Conservation (phyloP, 306 rosid genomes). For the Trichosanthes truncata region DNA sequence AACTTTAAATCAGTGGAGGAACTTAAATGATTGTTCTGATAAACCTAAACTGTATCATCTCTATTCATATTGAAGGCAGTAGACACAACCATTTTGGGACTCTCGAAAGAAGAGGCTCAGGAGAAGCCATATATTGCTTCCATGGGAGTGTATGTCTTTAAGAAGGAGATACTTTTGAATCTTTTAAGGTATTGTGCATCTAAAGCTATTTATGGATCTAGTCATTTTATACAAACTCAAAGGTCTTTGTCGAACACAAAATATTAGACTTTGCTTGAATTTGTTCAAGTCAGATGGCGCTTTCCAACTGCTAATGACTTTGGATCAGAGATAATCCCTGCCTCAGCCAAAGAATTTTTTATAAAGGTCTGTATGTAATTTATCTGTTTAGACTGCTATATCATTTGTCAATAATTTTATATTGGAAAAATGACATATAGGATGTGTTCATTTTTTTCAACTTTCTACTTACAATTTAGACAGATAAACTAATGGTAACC, state of each 20-base stretch:
- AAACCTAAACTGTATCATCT: conserved; percentile 19
- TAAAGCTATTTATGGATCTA: neutral
- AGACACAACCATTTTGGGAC: conserved; percentile 90
- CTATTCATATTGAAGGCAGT: conserved; percentile 36
- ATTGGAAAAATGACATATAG: neutral
- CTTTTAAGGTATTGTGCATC: conserved; percentile 54
- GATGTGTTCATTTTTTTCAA: neutral
- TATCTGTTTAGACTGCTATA: neutral
- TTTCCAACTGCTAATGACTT: conserved; percentile 98
- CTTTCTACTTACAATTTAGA: neutral
- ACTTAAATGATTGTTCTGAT: neutral
- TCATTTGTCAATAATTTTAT: neutral
- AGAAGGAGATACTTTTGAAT: conserved; percentile 92
- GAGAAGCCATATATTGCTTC: conserved; percentile 95
- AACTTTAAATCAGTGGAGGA: neutral
- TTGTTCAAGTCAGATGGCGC: conserved; percentile 67
- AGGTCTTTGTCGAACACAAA: neutral
- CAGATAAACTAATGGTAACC: neutral
- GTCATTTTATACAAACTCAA: conserved; percentile 8
- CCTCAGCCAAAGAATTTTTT: conserved; percentile 82
- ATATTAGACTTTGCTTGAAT: conserved; percentile 14
- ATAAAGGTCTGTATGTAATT: conserved; percentile 40
- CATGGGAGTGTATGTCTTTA: conserved; percentile 96
- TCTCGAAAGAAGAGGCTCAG: conserved; percentile 61
- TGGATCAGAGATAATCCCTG: conserved; percentile 95